A percentile compares a stretch with the other conserved stretches of the same genome.
Evolutionary conservation across 441 rosid species (phyloP).

Genomic region (Breynia disticha): DNA sequence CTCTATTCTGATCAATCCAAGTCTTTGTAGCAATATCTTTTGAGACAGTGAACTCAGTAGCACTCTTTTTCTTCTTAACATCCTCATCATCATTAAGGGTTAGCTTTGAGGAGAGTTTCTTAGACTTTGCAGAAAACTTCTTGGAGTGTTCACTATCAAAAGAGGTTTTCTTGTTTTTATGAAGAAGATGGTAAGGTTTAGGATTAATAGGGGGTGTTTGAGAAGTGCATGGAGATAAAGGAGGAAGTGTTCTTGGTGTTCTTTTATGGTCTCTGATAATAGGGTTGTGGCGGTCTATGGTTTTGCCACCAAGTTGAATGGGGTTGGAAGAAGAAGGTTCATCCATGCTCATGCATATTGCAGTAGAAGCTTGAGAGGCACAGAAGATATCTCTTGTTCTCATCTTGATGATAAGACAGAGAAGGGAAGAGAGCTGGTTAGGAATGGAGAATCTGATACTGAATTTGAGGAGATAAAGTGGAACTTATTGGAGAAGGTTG

Average conservation of each 20-base stretch:
- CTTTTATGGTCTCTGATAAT: conserved; percentile 73
- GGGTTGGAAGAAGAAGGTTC: conserved; percentile 40
- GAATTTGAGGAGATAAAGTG: too few species aligned
- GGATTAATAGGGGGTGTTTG: conserved; percentile 46
- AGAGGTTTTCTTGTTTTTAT: conserved; percentile 26
- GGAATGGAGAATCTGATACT: conserved; percentile 29
- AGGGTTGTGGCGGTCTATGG: conserved; percentile 91
- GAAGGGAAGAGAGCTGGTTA: conserved; percentile 5
- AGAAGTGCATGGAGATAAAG: conserved; percentile 42
- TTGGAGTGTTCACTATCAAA: conserved; percentile 6
- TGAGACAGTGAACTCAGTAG: neutral
- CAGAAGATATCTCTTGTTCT: conserved; percentile 48
- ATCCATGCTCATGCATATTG: conserved; percentile 53
- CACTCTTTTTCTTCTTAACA: conserved; percentile 12
- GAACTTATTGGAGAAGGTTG: too few species aligned
- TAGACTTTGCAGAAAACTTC: conserved; percentile 16
- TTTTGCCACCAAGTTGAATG: conserved; percentile 53
- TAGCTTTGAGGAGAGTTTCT: conserved; percentile 16
- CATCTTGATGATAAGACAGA: conserved; percentile 16
- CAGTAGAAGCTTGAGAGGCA: conserved; percentile 72
- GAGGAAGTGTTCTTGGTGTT: conserved; percentile 39
- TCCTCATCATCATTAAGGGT: conserved; percentile 7
- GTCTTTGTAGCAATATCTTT: conserved; percentile 23
- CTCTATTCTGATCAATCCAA: conserved; percentile 21
- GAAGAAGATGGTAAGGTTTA: conserved; percentile 41